Evolutionary conservation across 176 grass and related monocot species (phyloP), one percentile per base, ranked within the genome.

Genomic region (Zizania latifolia): DNA sequence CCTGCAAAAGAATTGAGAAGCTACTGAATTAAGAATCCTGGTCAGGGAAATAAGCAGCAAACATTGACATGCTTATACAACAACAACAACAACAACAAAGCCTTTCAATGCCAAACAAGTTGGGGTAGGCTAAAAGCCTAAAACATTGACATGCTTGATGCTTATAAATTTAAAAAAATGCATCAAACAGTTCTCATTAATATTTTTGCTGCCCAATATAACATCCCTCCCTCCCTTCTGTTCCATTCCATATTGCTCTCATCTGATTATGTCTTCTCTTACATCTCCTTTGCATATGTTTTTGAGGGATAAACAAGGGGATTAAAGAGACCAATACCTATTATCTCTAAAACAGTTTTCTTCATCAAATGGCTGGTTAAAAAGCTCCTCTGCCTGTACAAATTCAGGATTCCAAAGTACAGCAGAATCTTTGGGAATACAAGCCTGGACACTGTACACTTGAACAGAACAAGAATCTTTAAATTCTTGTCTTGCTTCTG

Each of bases 341-440:
- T 95, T 99, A 57, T 99, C 96, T 83, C 96, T 94, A 80, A 99
- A 88, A 80, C 96, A 99, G 73, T 99, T 99, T 9, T 90, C 89
- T 78, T 88, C 59, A 31, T 75, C 82, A 70, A 54, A 83, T 31
- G 96, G 86, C 58, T 82, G 82, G 63, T 84, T 92, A 64, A 99
- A 99, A 82, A 99, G 78, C 73, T 92, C 89, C 65, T 92, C 96
- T 70, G 89, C 76, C 71, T 99, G 96, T 59, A 99, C 82, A 84
- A 99, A 94, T 87, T 99, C 96, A 72, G 87, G 77, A 84, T 89
- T 99, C 96, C 96, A 99, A 86, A 99, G 82, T 38, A 92, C 86
- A 78, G 95, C 89, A 33, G 84, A 76, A 54, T 99, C 95, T 68
- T 90, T 92, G 40, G 91, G 95, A 71, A 99, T 90, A 62, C 82